A percentile compares a stretch with the other conserved stretches of the same genome.
These are phyloP conservation scores for Talaromyces sp. DNA, from an alignment of 2,329 filamentous ascomycete species.

Conservation along the genomic window DNA sequence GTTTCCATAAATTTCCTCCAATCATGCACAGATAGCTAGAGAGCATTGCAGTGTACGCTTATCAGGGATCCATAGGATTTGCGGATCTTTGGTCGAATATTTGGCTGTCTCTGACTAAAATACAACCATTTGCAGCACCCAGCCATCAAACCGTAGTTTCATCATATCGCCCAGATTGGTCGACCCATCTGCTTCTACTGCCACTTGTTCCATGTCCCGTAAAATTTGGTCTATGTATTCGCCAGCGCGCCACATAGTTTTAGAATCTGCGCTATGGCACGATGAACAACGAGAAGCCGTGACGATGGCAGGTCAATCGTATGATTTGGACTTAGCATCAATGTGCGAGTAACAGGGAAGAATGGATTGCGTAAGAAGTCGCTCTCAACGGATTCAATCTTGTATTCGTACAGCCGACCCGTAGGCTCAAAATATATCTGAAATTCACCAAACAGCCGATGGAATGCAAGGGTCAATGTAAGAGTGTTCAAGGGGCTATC, in stretches of 20 bases:
- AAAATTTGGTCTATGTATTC: background rate
- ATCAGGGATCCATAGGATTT: too few species aligned
- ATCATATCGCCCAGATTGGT: background rate
- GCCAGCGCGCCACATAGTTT: background rate
- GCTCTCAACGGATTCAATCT: conserved; percentile 24
- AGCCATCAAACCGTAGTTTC: background rate
- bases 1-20: too few species aligned
- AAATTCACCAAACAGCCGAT: too few species aligned
- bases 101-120: too few species aligned
- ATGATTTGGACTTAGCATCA: conserved; percentile 28
- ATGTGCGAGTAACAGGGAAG: conserved; percentile 26
- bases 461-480: too few species aligned
- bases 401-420: conserved; percentile 21
- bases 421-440: too few species aligned
- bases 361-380: conserved; percentile 24
- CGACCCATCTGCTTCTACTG: background rate
- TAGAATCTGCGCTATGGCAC: background rate
- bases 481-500: conserved; percentile 26
- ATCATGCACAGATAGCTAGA: too few species aligned
- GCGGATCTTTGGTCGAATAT: too few species aligned
- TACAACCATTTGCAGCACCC: too few species aligned
- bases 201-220: background rate
- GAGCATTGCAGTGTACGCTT: too few species aligned
- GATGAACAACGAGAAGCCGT: background rate
- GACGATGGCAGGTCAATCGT: background rate